Evolutionary conservation across 2,329 filamentous ascomycete genomes (phyloP), one percentile per base, ranked within the genome.

Genomic region (Talaromyces pinophilus): DNA sequence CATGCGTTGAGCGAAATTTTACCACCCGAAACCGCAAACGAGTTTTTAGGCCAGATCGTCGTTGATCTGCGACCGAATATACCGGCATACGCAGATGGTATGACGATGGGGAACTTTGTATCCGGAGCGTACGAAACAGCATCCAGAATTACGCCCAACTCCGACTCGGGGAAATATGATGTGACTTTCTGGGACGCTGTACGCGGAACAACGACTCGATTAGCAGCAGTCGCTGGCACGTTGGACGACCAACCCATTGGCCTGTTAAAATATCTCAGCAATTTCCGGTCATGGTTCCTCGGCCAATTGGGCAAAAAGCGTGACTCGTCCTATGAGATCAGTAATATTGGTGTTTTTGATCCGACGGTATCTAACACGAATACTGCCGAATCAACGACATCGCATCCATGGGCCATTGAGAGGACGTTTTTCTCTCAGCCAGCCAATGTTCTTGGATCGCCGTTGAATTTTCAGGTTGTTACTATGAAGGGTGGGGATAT

Each of bases 341-440:
- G 82, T 71, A 84, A 84, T 67, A 60, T 83, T 2, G 76, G 78
- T 35, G 74, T 71, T 2, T 80, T 83, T 68, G 72, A 78, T 59
- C 68, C 65, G 17, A 65, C 35, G 38, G 7, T 42, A 30, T 5
- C 42, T 33, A 19, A 48, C 33, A 28, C 35, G 15, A 59, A 44
- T 19, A 4, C 6, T 28, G 11, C 11, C 2, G 44, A 19, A 19
- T 22, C 38, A n/a, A 40, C 42, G 15, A 38, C 33, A 19, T 19
- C 3, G 22, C 60, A 52, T n/a, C 42, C 50, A 2, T 67, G 42
- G 64, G 60, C 63, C 8, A 71, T 83, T 1, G 73, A 70, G 10
- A 72, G 79, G 25, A 75, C 82, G 71, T 66, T 82, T 1, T 84
- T 84, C 69, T 76, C 77, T 5, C 81, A 83, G 67, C 81, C 82